These are phyloP conservation scores for Paecilomyces niveus DNA, from an alignment of 2,329 filamentous ascomycete species.

Conservation along the genomic window DNA sequence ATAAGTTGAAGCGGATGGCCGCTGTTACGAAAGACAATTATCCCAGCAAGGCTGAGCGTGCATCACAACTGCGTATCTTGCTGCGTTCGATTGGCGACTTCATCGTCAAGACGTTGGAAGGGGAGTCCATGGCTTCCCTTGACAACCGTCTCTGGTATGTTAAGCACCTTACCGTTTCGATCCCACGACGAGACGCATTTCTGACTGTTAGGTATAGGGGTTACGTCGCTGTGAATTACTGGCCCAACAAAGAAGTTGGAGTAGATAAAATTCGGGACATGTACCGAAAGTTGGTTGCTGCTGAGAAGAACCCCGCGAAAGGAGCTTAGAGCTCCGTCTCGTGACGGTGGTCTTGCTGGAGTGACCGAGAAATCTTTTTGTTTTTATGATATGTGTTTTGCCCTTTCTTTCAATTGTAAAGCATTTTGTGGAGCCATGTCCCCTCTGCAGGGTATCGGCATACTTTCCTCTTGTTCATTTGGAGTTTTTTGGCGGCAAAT, in stretches of 20 bases:
- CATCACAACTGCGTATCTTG: conserved; percentile 35
- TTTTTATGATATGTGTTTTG: not conserved
- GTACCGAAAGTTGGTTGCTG: conserved; percentile 30
- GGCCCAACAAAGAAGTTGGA: conserved; percentile 39
- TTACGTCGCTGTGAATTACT: conserved; percentile 38
- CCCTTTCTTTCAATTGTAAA: not conserved
- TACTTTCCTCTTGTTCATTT: not conserved
- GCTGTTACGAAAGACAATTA: conserved; percentile 40
- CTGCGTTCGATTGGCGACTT: conserved; percentile 41
- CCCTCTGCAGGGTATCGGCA: not conserved
- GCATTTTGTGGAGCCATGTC: not conserved
- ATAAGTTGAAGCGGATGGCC: conserved; percentile 36
- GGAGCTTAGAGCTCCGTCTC: conserved; percentile 14
- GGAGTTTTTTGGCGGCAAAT: not conserved
- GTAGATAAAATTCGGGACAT: conserved; percentile 29
- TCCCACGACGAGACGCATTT: not conserved
- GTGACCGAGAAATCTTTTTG: not conserved
- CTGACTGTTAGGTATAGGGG: conserved; percentile 30
- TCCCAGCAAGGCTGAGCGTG: conserved; percentile 37
- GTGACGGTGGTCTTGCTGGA: conserved; percentile 5
- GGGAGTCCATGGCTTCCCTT: conserved; percentile 31
- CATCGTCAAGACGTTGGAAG: conserved; percentile 33
- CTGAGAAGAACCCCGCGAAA: conserved; percentile 18
- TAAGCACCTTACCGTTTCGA: not conserved
- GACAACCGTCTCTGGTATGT: conserved; percentile 41